A percentile compares a stretch with the other conserved stretches of the same genome.
phyloP scores from a whole-genome alignment of 2,329 filamentous ascomycete species.

The Hypoxylon sp. region DNA sequence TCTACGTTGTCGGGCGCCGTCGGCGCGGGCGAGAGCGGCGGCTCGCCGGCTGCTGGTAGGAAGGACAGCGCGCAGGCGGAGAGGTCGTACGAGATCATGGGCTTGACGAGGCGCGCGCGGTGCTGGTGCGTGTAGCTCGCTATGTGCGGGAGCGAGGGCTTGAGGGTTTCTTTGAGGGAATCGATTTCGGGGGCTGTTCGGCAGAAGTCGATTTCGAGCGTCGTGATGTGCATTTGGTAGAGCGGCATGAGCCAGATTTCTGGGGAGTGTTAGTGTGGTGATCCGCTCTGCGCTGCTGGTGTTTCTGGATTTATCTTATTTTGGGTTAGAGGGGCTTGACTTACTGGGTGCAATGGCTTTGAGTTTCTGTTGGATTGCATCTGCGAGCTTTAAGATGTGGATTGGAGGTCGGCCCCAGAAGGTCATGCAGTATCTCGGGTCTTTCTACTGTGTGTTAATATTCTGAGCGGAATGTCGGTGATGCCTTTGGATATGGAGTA shows the following conservation, averaged over 20 bases:
- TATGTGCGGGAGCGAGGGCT: conserved; percentile 70
- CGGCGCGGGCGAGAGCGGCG: conserved; percentile 58
- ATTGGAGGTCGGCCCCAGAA: conserved; percentile 89
- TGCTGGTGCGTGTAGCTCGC: conserved; percentile 76
- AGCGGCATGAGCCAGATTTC: conserved; percentile 90
- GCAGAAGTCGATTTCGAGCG: conserved; percentile 87
- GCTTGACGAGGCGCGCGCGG: conserved; percentile 83
- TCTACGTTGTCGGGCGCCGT: conserved; percentile 56
- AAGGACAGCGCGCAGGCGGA: conserved; percentile 90
- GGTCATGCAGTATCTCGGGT: conserved; percentile 85
- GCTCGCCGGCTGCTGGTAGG: conserved; percentile 80
- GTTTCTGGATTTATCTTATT: not conserved
- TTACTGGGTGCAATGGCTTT: conserved; percentile 77
- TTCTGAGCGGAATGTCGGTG: not conserved
- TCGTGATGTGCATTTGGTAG: conserved; percentile 85
- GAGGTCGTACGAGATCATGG: conserved; percentile 85
- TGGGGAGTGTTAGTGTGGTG: conserved; percentile 5
- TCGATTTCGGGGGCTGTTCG: conserved; percentile 78
- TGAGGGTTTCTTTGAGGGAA: conserved; percentile 70
- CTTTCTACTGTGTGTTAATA: conserved; percentile 57
- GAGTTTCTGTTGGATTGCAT: conserved; percentile 77
- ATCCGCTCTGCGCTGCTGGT: not conserved
- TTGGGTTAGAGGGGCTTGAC: conserved; percentile 53
- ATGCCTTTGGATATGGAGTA: no score
- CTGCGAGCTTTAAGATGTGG: conserved; percentile 77